Base-by-base conservation (phyloP, 768 basidiomycete species). In the Xanthoconium purpureum region DNA sequence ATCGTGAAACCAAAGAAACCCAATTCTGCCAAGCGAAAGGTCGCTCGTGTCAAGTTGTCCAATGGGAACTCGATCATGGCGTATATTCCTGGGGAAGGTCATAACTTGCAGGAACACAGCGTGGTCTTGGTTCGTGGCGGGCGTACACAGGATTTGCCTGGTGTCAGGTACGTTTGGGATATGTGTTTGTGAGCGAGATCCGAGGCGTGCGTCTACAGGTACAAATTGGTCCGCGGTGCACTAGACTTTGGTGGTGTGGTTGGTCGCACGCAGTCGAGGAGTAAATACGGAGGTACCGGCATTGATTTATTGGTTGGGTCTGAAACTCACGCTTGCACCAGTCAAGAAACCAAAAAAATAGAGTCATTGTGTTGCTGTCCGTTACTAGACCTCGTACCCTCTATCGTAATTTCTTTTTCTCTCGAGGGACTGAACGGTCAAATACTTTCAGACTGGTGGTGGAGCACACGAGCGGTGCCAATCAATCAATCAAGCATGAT, bases 21-120 rank as follows among this genome's bases (percentile, higher is more conserved):
- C 60, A 99, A 99, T 74, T 98, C 96, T 12, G 95, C 95, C 37
- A 94, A 97, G 68, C 91, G 97, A 58, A 98, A 98, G 77, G 92
- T 98, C 54, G 94, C 94, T 43, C 82, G 91, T 65, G 87, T 99
- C 63, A 96, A 96, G 76, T 78, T 99, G 54, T 82, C 87, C 20
- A 94, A 87, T 13, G 97, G 97, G 48, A 87, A 89, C 71, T 87
- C 85, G 42, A 80, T 94, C 59, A 89, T 89, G 78, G 94, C 94
- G 15, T 98, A 98, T 71, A 93, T 98, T 55, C 91, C 89, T 44
- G 97, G 97, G 64, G 97, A 98, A 69, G 97, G 97, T 1, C 96
- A 98, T 71, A 98, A 97, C 68, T 73, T 98, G 66, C 97, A 98
- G 75, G 97, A 98, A 71, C 97, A 99, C 67, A 89, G 88, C 73